Conservation (phyloP, 176 grass and related monocot genomes). For the Phoenix dactylifera region DNA sequence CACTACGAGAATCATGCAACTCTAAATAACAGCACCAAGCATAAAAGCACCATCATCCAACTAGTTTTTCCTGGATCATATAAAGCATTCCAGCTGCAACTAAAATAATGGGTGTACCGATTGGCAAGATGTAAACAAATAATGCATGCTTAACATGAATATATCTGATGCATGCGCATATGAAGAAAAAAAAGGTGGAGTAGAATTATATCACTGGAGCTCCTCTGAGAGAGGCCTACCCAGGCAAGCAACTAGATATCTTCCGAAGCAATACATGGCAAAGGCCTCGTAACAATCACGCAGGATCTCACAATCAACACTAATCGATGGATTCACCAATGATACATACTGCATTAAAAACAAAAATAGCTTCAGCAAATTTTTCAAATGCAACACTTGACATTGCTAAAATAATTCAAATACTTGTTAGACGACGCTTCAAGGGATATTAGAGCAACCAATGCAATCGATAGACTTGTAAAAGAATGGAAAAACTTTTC, state of each 20-base stretch:
- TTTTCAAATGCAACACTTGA: not conserved
- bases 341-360: constrained; percentile 61
- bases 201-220: not conserved
- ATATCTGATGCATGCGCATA: not conserved
- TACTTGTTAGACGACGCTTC: no score
- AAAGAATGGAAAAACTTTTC: no score
- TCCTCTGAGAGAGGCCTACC: constrained; percentile 31
- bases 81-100: no score
- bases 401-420: not conserved
- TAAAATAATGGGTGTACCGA: no score
- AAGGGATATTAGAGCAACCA: no score
- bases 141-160: not conserved
- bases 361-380: constrained; percentile 4
- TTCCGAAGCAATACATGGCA: constrained; percentile 96
- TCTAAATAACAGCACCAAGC: no score
- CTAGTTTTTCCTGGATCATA: no score
- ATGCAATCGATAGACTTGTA: no score
- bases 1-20: no score
- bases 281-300: constrained; percentile 89
- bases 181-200: constrained; percentile 6
- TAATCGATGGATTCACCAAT: constrained; percentile 64
- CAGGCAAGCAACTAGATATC: constrained; percentile 90
- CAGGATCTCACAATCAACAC: constrained; percentile 77
- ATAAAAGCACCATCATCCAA: no score
- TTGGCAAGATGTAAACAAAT: no score